Evolutionary conservation across 495 filamentous ascomycete species (phyloP).

Genomic region (Penicillium taxi): DNA sequence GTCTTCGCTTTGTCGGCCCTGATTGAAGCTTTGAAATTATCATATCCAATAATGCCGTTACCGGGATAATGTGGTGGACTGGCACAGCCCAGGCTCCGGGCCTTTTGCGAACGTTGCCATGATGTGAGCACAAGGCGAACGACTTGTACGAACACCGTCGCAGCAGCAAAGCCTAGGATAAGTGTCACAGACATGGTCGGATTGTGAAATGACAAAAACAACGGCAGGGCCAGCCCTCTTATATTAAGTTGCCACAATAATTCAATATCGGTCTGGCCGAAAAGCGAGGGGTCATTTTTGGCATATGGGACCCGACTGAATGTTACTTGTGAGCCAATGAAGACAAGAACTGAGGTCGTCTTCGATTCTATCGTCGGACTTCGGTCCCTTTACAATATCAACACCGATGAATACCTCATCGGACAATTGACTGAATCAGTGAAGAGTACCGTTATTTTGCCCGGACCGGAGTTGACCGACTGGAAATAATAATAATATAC

Average conservation of each 20-base stretch:
- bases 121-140: conserved; percentile 17
- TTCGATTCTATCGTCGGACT: conserved; percentile 10
- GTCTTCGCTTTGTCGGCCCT: conserved; percentile 22
- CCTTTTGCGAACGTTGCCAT: conserved; percentile 24
- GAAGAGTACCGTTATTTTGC: no score
- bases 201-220: neutral
- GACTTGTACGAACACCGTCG: conserved; percentile 20
- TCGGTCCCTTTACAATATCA: conserved; percentile 7
- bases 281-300: no score
- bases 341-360: conserved; percentile 6
- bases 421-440: no score
- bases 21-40: conserved; percentile 19
- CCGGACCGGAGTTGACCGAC: no score
- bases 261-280: no score
- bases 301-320: conserved; percentile 6
- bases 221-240: no score
- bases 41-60: conserved; percentile 27
- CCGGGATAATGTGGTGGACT: conserved; percentile 22
- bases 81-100: conserved; percentile 22
- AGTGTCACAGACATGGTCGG: conserved; percentile 14
- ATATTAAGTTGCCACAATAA: no score
- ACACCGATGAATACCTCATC: no score
- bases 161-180: conserved; percentile 19
- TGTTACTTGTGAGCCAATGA: conserved; percentile 12
- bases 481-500: no score